Percentiles rank a stretch among this genome's conserved stretches.
Evolutionary conservation across 1,139 yeast genomes (phyloP).

Genomic region (Candida glucosophila): DNA sequence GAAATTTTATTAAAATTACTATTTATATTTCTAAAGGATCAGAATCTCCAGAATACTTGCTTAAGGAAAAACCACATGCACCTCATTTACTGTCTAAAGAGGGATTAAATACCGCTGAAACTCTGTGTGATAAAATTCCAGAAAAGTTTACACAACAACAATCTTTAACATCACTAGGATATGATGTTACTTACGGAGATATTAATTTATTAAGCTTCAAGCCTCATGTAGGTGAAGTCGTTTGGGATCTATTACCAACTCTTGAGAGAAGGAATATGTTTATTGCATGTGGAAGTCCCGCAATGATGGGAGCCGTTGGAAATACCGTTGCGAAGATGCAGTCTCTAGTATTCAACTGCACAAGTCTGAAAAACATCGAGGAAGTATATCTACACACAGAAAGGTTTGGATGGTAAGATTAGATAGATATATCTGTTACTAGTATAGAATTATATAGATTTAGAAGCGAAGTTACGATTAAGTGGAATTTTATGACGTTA

Average conservation of each 20-base stretch:
- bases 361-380: conserved; percentile 19
- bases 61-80: background rate
- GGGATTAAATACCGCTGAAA: no score
- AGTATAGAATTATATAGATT: no score
- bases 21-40: conserved; percentile 20
- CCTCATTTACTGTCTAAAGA: no score
- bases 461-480: no score
- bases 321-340: conserved; percentile 33
- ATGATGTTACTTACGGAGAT: conserved; percentile 4
- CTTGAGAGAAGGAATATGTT: conserved; percentile 35
- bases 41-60: background rate
- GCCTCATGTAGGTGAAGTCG: conserved; percentile 22
- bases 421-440: no score
- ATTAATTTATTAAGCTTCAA: conserved; percentile 18
- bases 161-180: conserved; percentile 1
- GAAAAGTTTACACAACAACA: background rate
- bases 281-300: conserved; percentile 44
- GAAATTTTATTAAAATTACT: conserved; percentile 16
- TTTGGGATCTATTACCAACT: conserved; percentile 11
- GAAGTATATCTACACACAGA: conserved; percentile 55
- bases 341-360: conserved; percentile 20
- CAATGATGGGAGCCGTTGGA: conserved; percentile 37
- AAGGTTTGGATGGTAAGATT: conserved; percentile 51
- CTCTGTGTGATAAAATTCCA: no score
- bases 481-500: no score